Percentiles rank a stretch among this genome's conserved stretches.
Evolutionary conservation across 306 rosid species (phyloP).

Genomic region (Cicer cuneatum): DNA sequence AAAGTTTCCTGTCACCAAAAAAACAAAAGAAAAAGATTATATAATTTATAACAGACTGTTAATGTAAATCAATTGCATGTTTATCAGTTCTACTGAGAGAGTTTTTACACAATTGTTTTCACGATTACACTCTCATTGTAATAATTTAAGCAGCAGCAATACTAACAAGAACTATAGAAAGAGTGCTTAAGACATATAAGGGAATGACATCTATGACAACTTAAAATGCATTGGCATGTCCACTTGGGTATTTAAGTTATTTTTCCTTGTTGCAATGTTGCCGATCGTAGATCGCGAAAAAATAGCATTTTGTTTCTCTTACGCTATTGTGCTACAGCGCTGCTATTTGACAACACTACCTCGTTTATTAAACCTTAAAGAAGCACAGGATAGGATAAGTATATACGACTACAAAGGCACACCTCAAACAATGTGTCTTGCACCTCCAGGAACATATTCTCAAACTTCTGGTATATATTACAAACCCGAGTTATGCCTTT

Average conservation of each 20-base stretch:
- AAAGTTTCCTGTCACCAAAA: slow-evolving; percentile 66
- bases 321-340: neutral
- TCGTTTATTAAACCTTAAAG: neutral
- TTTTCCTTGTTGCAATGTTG: neutral
- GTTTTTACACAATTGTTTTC: slow-evolving; percentile 8
- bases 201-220: neutral
- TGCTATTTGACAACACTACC: neutral
- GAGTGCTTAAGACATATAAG: too few relatives aligned
- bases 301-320: neutral
- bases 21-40: slow-evolving; percentile 9
- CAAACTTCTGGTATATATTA: slow-evolving; percentile 71
- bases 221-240: slow-evolving; percentile 12
- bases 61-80: slow-evolving; percentile 17
- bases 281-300: neutral
- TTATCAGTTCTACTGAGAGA: slow-evolving; percentile 3
- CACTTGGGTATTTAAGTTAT: neutral
- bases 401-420: slow-evolving; percentile 38
- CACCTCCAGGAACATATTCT: slow-evolving; percentile 81
- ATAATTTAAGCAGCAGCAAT: slow-evolving; percentile 1
- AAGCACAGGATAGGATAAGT: slow-evolving; percentile 18
- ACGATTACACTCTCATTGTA: slow-evolving; percentile 18
- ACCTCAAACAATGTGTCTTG: slow-evolving; percentile 80
- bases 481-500: slow-evolving; percentile 84
- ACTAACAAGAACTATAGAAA: too few relatives aligned
- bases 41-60: neutral